Conservation (phyloP, 345 rosid species). For the Brassica cretica region DNA sequence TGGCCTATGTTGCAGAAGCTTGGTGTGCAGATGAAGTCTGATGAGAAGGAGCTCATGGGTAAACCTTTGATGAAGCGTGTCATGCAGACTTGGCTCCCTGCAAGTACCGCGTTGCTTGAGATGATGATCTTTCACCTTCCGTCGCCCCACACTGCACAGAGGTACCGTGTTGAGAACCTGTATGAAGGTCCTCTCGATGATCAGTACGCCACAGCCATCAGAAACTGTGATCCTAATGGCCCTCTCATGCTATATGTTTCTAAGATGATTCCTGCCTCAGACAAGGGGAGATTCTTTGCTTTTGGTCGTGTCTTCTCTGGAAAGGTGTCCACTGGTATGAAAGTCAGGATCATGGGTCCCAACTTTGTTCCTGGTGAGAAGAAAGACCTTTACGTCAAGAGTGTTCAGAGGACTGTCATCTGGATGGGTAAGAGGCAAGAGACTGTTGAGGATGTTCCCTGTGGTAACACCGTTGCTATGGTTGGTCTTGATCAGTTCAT, state of each 20-base stretch:
- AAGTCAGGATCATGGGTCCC: neutral
- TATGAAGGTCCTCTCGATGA: neutral
- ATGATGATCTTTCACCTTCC: neutral
- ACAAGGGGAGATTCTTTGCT: neutral
- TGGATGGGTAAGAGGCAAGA: neutral
- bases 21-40: neutral
- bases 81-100: neutral
- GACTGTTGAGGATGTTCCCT: neutral
- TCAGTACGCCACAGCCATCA: neutral
- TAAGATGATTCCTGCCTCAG: neutral
- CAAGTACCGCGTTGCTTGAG: neutral
- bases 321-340: neutral
- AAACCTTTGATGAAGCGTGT: neutral
- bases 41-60: neutral
- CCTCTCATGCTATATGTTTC: neutral
- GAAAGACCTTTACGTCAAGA: neutral
- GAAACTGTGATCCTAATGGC: neutral
- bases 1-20: neutral
- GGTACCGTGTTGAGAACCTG: neutral
- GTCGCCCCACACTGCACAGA: neutral
- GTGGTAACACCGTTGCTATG: neutral
- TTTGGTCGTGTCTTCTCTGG: neutral
- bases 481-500: neutral
- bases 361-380: neutral
- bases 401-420: neutral